A percentile compares a stretch with the other conserved stretches of the same genome.
phyloP scores from a whole-genome alignment of 2,329 filamentous ascomycete species.

The Phialophora expanda region DNA sequence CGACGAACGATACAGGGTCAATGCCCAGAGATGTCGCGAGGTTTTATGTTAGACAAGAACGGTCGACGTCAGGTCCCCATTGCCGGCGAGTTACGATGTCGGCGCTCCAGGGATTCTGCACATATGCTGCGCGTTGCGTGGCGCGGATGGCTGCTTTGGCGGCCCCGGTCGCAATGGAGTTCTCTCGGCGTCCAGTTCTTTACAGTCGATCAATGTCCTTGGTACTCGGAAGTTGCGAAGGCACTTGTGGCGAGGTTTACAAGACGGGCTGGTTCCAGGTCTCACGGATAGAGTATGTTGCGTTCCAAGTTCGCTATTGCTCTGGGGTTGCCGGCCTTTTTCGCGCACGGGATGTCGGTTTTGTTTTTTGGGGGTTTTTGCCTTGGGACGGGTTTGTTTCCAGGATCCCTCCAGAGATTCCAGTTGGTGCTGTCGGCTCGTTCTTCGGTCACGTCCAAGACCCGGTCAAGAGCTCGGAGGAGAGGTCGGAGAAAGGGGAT shows the following conservation, averaged over 20 bases:
- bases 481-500: neutral
- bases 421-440: slow-evolving; percentile 8
- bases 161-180: neutral
- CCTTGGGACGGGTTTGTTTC: neutral
- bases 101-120: neutral
- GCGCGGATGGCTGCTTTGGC: neutral
- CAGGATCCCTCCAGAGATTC: neutral
- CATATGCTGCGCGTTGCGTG: neutral
- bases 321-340: neutral
- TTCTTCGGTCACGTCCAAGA: neutral
- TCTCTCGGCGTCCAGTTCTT: neutral
- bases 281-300: neutral
- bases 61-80: neutral
- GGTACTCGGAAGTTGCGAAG: neutral
- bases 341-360: neutral
- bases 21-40: neutral
- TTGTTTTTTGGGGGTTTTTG: neutral
- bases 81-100: neutral
- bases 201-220: neutral
- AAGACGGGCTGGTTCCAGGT: neutral
- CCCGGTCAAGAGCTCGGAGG: neutral
- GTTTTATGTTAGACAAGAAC: neutral
- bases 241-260: neutral
- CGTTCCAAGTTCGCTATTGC: neutral
- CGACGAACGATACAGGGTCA: no score